Conservation (phyloP, 2,329 filamentous ascomycete species). For the Esteya vermicola region DNA sequence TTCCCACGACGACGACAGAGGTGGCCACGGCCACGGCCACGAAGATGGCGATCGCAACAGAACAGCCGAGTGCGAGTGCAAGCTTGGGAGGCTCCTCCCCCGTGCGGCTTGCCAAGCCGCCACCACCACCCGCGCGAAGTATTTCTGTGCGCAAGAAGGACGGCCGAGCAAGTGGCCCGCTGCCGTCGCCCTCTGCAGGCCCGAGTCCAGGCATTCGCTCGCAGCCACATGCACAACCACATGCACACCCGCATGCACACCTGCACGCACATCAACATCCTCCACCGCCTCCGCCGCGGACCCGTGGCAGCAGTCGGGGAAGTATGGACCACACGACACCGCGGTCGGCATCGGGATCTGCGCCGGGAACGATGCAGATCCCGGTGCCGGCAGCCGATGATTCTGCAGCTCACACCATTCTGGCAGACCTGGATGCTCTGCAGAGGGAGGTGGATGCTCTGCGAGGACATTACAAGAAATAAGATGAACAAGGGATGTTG, state of each 20-base stretch:
- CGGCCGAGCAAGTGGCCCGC: constrained; percentile 13
- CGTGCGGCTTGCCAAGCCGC: constrained; percentile 14
- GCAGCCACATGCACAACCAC: constrained; percentile 13
- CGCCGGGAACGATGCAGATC: background rate
- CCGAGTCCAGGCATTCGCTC: constrained; percentile 24
- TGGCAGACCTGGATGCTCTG: constrained; percentile 57
- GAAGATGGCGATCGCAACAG: background rate
- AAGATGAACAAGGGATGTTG: background rate
- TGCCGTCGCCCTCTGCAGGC: constrained; percentile 17
- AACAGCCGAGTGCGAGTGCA: background rate
- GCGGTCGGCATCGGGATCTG: background rate
- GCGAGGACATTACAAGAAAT: constrained; percentile 18
- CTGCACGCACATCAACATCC: constrained; percentile 7
- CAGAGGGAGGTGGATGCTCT: constrained; percentile 64
- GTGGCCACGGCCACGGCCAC: background rate
- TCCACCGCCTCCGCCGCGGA: constrained; percentile 35
- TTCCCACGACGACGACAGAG: no score
- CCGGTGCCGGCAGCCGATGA: no score
- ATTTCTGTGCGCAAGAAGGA: constrained; percentile 14
- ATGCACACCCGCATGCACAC: no score
- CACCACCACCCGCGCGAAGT: constrained; percentile 19
- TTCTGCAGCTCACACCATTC: constrained; percentile 40
- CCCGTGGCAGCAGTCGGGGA: constrained; percentile 30
- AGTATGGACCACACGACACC: constrained; percentile 23
- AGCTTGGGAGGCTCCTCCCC: constrained; percentile 10